Evolutionary conservation across 345 rosid genomes (phyloP), one percentile per base, ranked within the genome.

Genomic region (Corchorus olitorius): DNA sequence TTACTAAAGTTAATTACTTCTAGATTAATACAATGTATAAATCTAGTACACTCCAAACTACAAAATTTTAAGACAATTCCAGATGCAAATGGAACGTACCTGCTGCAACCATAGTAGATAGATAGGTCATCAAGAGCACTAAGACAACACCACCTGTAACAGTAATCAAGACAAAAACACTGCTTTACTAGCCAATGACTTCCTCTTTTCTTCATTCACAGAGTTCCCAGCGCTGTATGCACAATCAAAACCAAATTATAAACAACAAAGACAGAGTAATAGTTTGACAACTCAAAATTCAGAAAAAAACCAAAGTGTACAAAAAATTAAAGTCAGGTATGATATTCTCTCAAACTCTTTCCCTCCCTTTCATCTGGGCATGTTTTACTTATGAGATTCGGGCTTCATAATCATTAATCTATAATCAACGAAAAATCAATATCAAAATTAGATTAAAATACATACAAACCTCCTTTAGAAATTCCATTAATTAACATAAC

Each of bases 81-180:
- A 69, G 34, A 60, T 11, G 50, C 37, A 55, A 55, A 68, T 20
- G 43, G 1, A 77, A 53, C 53, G 65, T 70, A 96, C 99, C 97
- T 87, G 89, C 91, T 92, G 80, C 98, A 93, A 61, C 92, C 86
- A 59, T 84, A 84, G 70, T 92, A 96, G 77, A 96, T 92, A 50
- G 87, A 83, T 65, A 96, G 97, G 72, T 96, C 98, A 77, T 96
- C 94, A 35, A 96, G 86, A 52, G 97, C 97, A 65, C 97, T 93
- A 96, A 79, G 64, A 97, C 98, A 78, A 96, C 94, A 81, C 98
- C 97, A 20, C 99, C 99, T 0, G 97, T 92, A 65, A 91, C 92
- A 12, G 98, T 93, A 58, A 92, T 85, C 89, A 91, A 86, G 65
- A 91, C 63, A 62, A 93, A 96, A 39, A 91, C 76, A 91, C 92